Evolutionary conservation across 2,329 filamentous ascomycete genomes (phyloP).

Genomic region (Orbilia blumenaviensis): DNA sequence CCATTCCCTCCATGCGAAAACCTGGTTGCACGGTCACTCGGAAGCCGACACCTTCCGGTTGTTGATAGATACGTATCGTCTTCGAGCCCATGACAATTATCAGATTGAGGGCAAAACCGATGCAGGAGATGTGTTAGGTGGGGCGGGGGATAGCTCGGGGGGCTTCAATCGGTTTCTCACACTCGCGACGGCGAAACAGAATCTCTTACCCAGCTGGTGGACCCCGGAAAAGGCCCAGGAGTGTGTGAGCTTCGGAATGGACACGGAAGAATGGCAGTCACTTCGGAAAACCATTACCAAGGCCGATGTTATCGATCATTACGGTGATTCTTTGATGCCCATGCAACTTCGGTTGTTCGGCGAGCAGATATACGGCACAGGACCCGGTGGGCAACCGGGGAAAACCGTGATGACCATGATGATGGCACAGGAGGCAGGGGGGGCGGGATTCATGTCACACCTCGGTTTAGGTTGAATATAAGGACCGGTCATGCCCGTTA

Average conservation of each 20-base stretch:
- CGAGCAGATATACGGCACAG: slow-evolving; percentile 61
- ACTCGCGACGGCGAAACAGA: slow-evolving; percentile 55
- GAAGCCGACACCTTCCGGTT: slow-evolving; percentile 64
- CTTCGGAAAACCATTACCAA: slow-evolving; percentile 59
- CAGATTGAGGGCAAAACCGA: slow-evolving; percentile 56
- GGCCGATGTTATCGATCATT: slow-evolving; percentile 62
- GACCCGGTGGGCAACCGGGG: slow-evolving; percentile 58
- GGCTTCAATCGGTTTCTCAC: slow-evolving; percentile 62
- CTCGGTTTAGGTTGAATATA: too few species aligned
- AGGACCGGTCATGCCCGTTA: too few species aligned
- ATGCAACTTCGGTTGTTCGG: slow-evolving; percentile 66
- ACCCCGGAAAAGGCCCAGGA: slow-evolving; percentile 59
- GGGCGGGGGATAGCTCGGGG: slow-evolving; percentile 51
- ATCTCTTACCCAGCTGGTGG: slow-evolving; percentile 65
- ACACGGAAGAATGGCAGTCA: slow-evolving; percentile 57
- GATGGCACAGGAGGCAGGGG: slow-evolving; percentile 27
- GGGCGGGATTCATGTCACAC: neutral
- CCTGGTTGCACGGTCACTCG: slow-evolving; percentile 63
- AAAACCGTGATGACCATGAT: slow-evolving; percentile 54
- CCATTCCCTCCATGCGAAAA: slow-evolving; percentile 61
- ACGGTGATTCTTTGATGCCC: slow-evolving; percentile 63
- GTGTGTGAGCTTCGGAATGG: slow-evolving; percentile 61
- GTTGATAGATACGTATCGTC: slow-evolving; percentile 65
- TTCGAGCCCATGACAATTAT: slow-evolving; percentile 63
- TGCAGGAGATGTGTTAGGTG: slow-evolving; percentile 59